Percentiles rank a stretch among this genome's conserved stretches.
Conservation (phyloP, 176 grass and related monocot genomes). For the Chloris gayana region DNA sequence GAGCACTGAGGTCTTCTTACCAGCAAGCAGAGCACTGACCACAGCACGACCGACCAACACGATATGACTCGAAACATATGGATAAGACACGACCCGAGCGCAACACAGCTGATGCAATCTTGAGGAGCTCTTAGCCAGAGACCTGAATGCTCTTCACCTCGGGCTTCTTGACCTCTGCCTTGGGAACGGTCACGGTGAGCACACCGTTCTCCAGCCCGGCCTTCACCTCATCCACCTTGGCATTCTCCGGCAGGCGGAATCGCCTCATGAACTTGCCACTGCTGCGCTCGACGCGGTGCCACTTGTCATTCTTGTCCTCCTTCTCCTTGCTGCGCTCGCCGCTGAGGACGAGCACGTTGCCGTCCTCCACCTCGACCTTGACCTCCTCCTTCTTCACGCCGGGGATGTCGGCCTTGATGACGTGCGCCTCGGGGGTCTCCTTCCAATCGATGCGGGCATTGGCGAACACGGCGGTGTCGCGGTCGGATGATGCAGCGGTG, state of each 20-base stretch:
- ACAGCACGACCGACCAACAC: background rate
- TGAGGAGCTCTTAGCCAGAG: background rate
- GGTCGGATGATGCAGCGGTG: background rate
- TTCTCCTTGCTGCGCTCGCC: too few species aligned
- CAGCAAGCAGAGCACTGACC: background rate
- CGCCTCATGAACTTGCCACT: constrained; percentile 59
- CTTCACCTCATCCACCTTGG: constrained; percentile 26
- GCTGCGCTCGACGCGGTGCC: constrained; percentile 66
- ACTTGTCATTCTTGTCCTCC: background rate
- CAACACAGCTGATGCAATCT: background rate
- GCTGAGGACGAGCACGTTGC: too few species aligned
- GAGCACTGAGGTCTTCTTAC: background rate
- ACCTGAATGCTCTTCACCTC: constrained; percentile 38
- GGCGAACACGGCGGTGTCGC: constrained; percentile 23
- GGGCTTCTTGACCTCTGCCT: constrained; percentile 35
- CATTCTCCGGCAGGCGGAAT: constrained; percentile 58
- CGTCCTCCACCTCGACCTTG: too few species aligned
- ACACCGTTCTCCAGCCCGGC: constrained; percentile 38
- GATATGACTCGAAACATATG: background rate
- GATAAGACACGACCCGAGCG: background rate
- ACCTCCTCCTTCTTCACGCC: too few species aligned
- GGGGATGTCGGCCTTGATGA: too few species aligned
- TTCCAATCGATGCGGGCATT: background rate
- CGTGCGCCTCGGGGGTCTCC: too few species aligned
- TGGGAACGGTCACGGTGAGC: constrained; percentile 44